Conservation (phyloP, 768 basidiomycete species). For the Sutorius australiensis region DNA sequence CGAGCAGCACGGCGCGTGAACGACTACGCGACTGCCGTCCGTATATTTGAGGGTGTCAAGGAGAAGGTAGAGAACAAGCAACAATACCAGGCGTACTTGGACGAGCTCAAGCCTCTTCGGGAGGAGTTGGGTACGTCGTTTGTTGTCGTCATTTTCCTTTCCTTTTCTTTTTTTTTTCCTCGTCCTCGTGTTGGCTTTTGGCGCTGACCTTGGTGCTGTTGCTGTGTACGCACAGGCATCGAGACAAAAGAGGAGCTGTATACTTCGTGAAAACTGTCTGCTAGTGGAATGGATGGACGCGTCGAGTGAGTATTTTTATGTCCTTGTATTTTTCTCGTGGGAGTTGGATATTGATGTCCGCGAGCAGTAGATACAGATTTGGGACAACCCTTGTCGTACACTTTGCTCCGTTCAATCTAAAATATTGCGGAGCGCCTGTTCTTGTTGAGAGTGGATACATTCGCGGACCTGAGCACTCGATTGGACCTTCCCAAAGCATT, state of each 20-base stretch:
- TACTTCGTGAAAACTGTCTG: slow-evolving; percentile 33
- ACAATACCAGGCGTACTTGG: slow-evolving; percentile 91
- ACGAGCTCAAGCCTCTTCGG: slow-evolving; percentile 82
- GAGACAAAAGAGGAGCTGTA: slow-evolving; percentile 64
- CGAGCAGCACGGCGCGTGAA: slow-evolving; percentile 87
- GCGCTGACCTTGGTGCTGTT: neutral
- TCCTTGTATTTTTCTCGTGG: neutral
- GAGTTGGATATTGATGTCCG: slow-evolving; percentile 1
- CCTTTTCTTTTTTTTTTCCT: neutral
- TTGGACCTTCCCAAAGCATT: neutral
- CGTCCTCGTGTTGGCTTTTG: neutral
- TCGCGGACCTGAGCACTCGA: neutral
- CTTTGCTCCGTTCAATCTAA: slow-evolving; percentile 20
- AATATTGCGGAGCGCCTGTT: slow-evolving; percentile 1
- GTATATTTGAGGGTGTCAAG: slow-evolving; percentile 92
- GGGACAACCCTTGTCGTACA: slow-evolving; percentile 18
- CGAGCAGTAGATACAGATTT: slow-evolving; percentile 26
- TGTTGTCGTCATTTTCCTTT: neutral
- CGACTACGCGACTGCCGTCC: slow-evolving; percentile 95
- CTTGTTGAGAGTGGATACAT: neutral
- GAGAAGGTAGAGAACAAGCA: slow-evolving; percentile 98
- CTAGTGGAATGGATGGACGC: slow-evolving; percentile 9
- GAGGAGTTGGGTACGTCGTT: slow-evolving; percentile 79
- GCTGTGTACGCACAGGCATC: slow-evolving; percentile 40
- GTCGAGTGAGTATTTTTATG: slow-evolving; percentile 15